These are phyloP conservation scores for Aspergillus tanneri DNA, from an alignment of 2,329 filamentous ascomycete species.

Conservation along the genomic window DNA sequence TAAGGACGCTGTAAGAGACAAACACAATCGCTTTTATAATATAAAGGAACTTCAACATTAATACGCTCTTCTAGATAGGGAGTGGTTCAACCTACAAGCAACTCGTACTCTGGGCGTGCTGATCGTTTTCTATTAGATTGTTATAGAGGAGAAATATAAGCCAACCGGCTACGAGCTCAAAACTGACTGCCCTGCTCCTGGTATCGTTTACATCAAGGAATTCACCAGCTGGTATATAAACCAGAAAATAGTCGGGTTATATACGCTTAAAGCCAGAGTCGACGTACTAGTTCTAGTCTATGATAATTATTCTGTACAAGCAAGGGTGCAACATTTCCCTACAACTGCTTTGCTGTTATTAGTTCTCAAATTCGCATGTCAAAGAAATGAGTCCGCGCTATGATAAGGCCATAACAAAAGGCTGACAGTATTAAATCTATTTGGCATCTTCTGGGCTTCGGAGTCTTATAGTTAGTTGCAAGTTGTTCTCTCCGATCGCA, in stretches of 20 bases:
- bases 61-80: background rate
- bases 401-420: no score
- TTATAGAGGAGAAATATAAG: constrained; percentile 9
- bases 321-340: no score
- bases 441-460: no score
- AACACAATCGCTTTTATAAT: constrained; percentile 1
- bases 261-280: background rate
- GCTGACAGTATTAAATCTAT: no score
- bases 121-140: constrained; percentile 5
- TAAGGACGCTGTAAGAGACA: background rate
- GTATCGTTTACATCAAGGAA: constrained; percentile 10
- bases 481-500: no score
- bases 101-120: background rate
- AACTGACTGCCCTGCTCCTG: background rate
- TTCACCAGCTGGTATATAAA: constrained; percentile 6
- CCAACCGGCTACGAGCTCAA: constrained; percentile 5
- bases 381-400: no score
- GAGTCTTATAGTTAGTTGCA: no score
- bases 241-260: no score
- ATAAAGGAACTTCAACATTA: background rate
- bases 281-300: no score
- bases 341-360: no score
- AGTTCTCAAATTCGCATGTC: no score
- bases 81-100: background rate
- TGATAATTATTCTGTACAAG: no score